Conservation (phyloP, 106 monocot species). For the Phalaenopsis equestris region DNA sequence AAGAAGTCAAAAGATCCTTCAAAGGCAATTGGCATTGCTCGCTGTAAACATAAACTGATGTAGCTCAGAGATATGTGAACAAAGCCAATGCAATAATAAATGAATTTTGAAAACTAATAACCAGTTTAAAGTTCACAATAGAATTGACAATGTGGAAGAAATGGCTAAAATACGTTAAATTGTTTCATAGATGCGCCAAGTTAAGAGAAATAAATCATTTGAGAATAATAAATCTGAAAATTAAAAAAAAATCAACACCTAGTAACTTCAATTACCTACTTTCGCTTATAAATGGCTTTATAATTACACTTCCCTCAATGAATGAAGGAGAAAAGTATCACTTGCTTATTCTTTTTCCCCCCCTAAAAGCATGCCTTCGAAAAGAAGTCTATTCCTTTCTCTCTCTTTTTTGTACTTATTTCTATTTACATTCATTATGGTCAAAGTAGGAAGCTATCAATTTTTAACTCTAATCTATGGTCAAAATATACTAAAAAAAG, state of each 20-base stretch:
- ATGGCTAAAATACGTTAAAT: neutral
- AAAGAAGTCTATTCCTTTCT: neutral
- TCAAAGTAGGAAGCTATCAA: neutral
- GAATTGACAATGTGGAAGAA: too few species aligned
- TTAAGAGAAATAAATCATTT: neutral
- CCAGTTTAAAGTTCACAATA: neutral
- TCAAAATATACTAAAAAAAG: neutral
- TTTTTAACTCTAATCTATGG: neutral
- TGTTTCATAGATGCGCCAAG: neutral
- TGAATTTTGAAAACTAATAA: neutral
- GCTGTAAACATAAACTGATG: conserved; percentile 29
- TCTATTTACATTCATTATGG: neutral
- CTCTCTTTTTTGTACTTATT: neutral
- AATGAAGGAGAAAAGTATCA: neutral
- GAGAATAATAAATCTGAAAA: neutral
- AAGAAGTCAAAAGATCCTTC: conserved; percentile 89
- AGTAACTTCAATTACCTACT: neutral
- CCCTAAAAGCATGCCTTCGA: neutral
- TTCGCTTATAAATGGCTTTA: neutral
- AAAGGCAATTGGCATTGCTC: conserved; percentile 54
- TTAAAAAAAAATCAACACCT: neutral
- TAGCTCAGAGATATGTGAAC: neutral
- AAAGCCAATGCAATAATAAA: neutral
- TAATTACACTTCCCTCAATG: neutral
- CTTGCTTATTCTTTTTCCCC: neutral